Conservation (phyloP, 2,329 filamentous ascomycete species). For the Dryadomyces sulphureus region DNA sequence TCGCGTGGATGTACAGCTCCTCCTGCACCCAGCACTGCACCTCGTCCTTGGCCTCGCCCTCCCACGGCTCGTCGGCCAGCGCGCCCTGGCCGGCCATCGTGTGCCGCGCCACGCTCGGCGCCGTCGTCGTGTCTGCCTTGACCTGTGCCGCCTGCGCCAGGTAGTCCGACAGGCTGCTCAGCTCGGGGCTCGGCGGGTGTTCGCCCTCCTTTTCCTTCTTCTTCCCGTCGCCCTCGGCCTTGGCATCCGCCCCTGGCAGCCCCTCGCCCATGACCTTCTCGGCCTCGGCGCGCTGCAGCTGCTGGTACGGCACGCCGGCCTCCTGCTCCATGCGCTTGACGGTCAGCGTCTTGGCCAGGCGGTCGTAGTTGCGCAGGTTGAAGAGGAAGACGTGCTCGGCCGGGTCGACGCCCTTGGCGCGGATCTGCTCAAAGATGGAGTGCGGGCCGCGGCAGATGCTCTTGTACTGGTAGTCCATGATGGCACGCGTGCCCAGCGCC, state of each 20-base stretch:
- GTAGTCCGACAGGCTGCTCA: constrained; percentile 21
- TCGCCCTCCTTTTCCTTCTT: constrained; percentile 20
- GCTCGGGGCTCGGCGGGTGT: constrained; percentile 2
- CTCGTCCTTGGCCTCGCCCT: constrained; percentile 60
- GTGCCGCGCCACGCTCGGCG: constrained; percentile 53
- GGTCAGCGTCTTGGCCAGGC: constrained; percentile 66
- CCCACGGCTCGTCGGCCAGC: constrained; percentile 59
- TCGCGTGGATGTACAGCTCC: constrained; percentile 89
- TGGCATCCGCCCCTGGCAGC: constrained; percentile 39
- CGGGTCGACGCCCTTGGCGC: constrained; percentile 59
- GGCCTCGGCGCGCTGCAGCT: constrained; percentile 76
- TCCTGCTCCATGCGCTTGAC: constrained; percentile 64
- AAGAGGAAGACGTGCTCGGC: constrained; percentile 78
- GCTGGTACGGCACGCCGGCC: constrained; percentile 66
- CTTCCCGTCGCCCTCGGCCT: constrained; percentile 25
- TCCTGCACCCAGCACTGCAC: constrained; percentile 86
- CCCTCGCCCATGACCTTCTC: constrained; percentile 73
- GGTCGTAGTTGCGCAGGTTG: constrained; percentile 85
- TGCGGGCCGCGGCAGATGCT: constrained; percentile 84
- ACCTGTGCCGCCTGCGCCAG: constrained; percentile 21
- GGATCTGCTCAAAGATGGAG: constrained; percentile 74
- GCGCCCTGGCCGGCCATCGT: constrained; percentile 58
- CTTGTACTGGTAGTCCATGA: constrained; percentile 99
- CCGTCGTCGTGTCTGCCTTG: constrained; percentile 17
- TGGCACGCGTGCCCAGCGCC: constrained; percentile 74